Evolutionary conservation across 169 alveolate genomes (phyloP).

Genomic region (Plasmodium billcollinsi): DNA sequence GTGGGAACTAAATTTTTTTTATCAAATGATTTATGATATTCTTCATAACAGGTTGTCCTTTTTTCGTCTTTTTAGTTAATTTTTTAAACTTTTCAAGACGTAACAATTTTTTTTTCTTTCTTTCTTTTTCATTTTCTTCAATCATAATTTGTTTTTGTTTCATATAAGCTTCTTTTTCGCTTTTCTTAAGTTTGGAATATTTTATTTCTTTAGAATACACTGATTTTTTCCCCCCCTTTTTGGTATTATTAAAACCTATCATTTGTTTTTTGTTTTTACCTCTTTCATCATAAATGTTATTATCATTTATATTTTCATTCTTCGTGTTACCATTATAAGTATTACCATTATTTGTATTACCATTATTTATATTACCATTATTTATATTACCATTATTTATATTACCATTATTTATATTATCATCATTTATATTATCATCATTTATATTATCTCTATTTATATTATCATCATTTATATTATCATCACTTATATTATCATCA

Average conservation of each 20-base stretch:
- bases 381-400: not conserved
- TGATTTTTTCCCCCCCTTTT: not conserved
- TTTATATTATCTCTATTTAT: too few species aligned
- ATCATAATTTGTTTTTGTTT: not conserved
- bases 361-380: not conserved
- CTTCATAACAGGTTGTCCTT: conserved; percentile 70
- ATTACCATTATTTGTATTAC: too few species aligned
- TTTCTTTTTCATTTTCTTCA: conserved; percentile 8
- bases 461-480: not conserved
- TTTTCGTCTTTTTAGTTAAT: not conserved
- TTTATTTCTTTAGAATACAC: conserved; percentile 4
- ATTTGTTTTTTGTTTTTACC: not conserved
- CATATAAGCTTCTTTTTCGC: conserved; percentile 1
- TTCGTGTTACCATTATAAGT: not conserved
- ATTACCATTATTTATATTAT: conserved; percentile 6
- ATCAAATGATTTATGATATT: conserved; percentile 60
- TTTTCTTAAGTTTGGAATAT: not conserved
- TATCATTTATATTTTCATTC: not conserved
- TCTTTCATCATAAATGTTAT: not conserved
- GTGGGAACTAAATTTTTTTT: conserved; percentile 27
- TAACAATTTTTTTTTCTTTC: conserved; percentile 1
- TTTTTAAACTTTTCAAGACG: conserved; percentile 1
- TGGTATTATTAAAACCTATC: not conserved
- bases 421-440: not conserved
- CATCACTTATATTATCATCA: not conserved